These are phyloP conservation scores for Diospyros kaki DNA, from an alignment of 148 eudicot genomes.

Conservation along the genomic window DNA sequence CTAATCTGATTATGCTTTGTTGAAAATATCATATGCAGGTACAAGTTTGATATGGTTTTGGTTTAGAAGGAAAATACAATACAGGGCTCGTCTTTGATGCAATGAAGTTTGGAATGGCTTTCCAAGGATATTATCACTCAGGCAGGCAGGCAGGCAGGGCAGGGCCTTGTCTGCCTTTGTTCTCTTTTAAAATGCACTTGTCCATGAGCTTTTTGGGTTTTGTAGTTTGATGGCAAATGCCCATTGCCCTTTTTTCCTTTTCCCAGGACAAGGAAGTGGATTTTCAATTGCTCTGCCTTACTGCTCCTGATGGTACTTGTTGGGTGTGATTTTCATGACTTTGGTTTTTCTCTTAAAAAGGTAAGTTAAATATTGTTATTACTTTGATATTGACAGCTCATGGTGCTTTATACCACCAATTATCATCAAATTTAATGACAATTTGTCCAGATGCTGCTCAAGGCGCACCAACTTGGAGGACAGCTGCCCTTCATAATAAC, in stretches of 20 bases:
- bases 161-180: too few species aligned
- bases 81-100: background rate
- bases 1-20: too few species aligned
- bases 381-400: background rate
- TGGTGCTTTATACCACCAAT: background rate
- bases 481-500: too few species aligned
- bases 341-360: background rate
- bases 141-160: too few species aligned
- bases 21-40: background rate
- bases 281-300: conserved; percentile 1
- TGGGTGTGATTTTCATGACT: conserved; percentile 2
- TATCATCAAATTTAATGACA: too few species aligned
- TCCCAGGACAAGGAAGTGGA: background rate
- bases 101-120: too few species aligned
- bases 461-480: too few species aligned
- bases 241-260: background rate
- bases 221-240: too few species aligned
- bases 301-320: conserved; percentile 14
- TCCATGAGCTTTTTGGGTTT: background rate
- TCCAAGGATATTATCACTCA: too few species aligned
- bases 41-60: too few species aligned
- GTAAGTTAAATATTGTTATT: background rate
- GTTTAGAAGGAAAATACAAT: too few species aligned
- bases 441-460: too few species aligned
- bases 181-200: background rate